Evolutionary conservation across 2,329 filamentous ascomycete genomes (phyloP).

Genomic region (Aspergillus brunneoviolaceus): DNA sequence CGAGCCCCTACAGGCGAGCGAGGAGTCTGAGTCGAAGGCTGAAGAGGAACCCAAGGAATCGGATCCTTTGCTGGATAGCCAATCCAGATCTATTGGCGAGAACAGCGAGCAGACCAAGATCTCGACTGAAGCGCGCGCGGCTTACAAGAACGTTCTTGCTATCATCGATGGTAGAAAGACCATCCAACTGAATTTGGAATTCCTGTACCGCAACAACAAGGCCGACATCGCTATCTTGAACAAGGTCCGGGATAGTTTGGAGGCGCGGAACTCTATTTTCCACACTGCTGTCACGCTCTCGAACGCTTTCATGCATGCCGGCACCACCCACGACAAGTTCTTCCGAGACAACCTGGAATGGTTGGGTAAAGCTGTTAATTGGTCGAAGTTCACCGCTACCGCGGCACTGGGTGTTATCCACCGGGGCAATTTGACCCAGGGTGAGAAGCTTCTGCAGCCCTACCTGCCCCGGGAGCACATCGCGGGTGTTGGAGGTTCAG

Average conservation of each 20-base stretch:
- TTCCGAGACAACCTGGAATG: constrained; percentile 98
- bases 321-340: constrained; percentile 96
- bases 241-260: constrained; percentile 92
- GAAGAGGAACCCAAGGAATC: constrained; percentile 58
- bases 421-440: constrained; percentile 89
- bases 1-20: constrained; percentile 47
- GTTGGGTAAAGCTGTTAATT: constrained; percentile 97
- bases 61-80: constrained; percentile 58
- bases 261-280: constrained; percentile 96
- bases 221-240: constrained; percentile 90
- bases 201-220: constrained; percentile 92
- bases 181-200: constrained; percentile 92
- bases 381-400: constrained; percentile 98
- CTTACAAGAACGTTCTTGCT: constrained; percentile 57
- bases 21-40: constrained; percentile 37
- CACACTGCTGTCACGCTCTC: constrained; percentile 96
- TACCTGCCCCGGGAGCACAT: constrained; percentile 75
- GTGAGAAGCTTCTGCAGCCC: constrained; percentile 87
- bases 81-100: constrained; percentile 39
- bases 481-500: constrained; percentile 66
- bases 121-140: constrained; percentile 53
- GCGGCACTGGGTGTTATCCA: constrained; percentile 96
- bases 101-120: constrained; percentile 45
- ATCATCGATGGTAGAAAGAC: constrained; percentile 86
- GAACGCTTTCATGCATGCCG: constrained; percentile 99